Conservation (phyloP, 805 yeast genomes). For the Saccharomyces eubayanus region DNA sequence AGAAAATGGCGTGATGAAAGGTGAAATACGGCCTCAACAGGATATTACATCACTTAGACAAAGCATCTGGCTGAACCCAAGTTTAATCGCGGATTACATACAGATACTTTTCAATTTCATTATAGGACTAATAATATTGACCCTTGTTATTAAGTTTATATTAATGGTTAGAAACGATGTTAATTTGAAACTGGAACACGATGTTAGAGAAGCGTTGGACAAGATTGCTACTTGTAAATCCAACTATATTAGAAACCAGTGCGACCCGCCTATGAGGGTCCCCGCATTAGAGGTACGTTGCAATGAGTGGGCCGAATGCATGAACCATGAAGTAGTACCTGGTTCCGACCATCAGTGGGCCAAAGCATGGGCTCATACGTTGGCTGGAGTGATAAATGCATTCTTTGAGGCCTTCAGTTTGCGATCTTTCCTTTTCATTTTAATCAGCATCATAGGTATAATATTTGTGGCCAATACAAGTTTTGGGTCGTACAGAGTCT, state of each 20-base stretch:
- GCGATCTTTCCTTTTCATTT: constrained; percentile 50
- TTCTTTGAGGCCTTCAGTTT: constrained; percentile 64
- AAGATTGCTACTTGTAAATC: constrained; percentile 62
- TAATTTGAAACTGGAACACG: constrained; percentile 53
- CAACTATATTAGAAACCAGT: constrained; percentile 63
- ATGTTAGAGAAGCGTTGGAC: background rate
- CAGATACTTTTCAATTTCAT: constrained; percentile 53
- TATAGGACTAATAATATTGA: constrained; percentile 44
- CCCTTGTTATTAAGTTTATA: constrained; percentile 43
- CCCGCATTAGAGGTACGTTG: constrained; percentile 72
- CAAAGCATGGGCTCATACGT: constrained; percentile 66
- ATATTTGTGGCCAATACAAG: constrained; percentile 44
- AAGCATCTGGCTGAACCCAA: constrained; percentile 5
- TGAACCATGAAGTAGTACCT: constrained; percentile 30
- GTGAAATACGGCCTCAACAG: background rate
- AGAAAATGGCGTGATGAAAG: background rate
- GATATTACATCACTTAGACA: background rate
- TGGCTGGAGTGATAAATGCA: constrained; percentile 75
- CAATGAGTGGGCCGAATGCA: constrained; percentile 69
- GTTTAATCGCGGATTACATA: constrained; percentile 35
- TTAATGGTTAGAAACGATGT: constrained; percentile 61
- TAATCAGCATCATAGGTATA: constrained; percentile 42
- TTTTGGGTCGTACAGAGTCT: constrained; percentile 37
- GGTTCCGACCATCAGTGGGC: constrained; percentile 34
- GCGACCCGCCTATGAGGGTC: constrained; percentile 54